These are phyloP conservation scores for Clausena lansium DNA, from an alignment of 345 rosid genomes.

Conservation along the genomic window DNA sequence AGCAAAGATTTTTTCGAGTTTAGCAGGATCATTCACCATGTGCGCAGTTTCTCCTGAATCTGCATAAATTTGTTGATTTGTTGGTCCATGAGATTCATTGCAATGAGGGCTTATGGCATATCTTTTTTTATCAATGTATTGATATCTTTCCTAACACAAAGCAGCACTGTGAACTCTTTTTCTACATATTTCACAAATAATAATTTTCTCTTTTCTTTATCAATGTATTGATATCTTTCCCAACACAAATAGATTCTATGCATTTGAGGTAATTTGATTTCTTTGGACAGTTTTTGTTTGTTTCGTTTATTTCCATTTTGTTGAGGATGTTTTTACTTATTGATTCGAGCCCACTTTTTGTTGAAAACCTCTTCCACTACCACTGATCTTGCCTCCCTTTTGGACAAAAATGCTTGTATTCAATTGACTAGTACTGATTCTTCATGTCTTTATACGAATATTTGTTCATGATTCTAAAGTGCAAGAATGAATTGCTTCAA, in stretches of 20 bases:
- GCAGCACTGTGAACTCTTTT: too few relatives aligned
- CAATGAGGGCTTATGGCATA: neutral
- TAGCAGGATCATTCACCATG: neutral
- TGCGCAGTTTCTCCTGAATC: neutral
- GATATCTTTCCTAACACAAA: neutral
- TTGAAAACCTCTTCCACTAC: too few relatives aligned
- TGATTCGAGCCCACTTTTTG: too few relatives aligned
- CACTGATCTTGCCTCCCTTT: neutral
- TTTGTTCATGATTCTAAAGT: neutral
- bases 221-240: too few relatives aligned
- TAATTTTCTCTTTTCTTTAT: too few relatives aligned
- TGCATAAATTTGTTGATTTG: neutral
- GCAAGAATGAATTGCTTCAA: neutral
- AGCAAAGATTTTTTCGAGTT: neutral
- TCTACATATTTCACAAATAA: too few relatives aligned
- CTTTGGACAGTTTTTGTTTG: too few relatives aligned
- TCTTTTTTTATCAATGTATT: neutral
- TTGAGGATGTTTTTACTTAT: too few relatives aligned
- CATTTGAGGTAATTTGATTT: too few relatives aligned
- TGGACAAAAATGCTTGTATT: neutral
- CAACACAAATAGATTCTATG: too few relatives aligned
- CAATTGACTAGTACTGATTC: neutral
- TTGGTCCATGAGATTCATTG: neutral
- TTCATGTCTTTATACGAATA: neutral
- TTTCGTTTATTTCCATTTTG: too few relatives aligned